phyloP scores from a whole-genome alignment of 2,329 filamentous ascomycete genomes.

The Aspergillus sp. region DNA sequence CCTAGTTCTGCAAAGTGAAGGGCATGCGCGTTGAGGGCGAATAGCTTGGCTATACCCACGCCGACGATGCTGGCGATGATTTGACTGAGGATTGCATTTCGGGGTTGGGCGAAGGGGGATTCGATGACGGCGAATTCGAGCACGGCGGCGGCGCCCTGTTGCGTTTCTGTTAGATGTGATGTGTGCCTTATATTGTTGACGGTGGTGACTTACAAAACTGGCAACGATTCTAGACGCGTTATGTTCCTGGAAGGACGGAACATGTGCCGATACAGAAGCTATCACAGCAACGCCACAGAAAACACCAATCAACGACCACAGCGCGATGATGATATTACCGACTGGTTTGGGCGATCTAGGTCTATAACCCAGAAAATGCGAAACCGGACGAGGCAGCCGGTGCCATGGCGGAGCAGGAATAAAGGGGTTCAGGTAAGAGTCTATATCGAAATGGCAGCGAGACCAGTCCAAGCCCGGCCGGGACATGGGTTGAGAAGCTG shows the following conservation, averaged over 20 bases:
- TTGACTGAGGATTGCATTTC: conserved; percentile 66
- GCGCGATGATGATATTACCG: conserved; percentile 56
- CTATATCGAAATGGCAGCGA: conserved; percentile 63
- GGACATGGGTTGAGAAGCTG: conserved; percentile 1
- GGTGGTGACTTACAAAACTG: conserved; percentile 57
- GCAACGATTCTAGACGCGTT: conserved; percentile 60
- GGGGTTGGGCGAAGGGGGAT: conserved; percentile 67
- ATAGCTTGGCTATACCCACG: conserved; percentile 61
- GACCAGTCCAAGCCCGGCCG: conserved; percentile 19
- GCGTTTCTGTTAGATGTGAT: conserved; percentile 3
- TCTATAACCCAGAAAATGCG: conserved; percentile 65
- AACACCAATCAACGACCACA: conserved; percentile 63
- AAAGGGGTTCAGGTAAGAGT: conserved; percentile 67
- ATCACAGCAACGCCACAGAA: conserved; percentile 60
- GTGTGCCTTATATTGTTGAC: not conserved
- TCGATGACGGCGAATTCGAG: conserved; percentile 69
- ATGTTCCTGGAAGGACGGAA: conserved; percentile 50
- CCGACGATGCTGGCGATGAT: conserved; percentile 58
- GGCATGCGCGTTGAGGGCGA: conserved; percentile 47
- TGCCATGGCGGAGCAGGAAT: conserved; percentile 63
- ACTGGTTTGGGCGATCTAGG: conserved; percentile 30
- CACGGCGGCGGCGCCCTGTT: conserved; percentile 68
- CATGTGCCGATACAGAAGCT: conserved; percentile 51
- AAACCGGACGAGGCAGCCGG: conserved; percentile 59
- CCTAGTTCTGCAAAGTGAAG: conserved; percentile 58